A percentile compares a stretch with the other conserved stretches of the same genome.
Conservation (phyloP, 257 asterid genomes). For the Solanum chaucha region DNA sequence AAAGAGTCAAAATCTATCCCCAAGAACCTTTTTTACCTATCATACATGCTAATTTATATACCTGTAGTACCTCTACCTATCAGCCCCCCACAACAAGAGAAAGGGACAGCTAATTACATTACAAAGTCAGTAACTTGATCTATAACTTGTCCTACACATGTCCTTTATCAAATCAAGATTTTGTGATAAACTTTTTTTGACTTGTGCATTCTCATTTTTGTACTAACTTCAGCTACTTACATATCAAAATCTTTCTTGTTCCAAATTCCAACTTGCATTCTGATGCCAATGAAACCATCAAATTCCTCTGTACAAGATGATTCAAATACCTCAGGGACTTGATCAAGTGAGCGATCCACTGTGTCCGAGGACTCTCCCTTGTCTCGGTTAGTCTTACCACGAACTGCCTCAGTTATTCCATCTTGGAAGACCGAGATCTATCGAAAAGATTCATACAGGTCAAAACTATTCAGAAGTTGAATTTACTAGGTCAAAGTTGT, state of each 20-base stretch:
- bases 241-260: background rate
- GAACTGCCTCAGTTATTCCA: slow-evolving; percentile 60
- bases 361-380: slow-evolving; percentile 73
- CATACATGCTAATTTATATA: background rate
- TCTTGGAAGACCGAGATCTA: slow-evolving; percentile 87
- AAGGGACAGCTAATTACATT: background rate
- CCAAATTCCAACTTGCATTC: slow-evolving; percentile 3
- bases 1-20: background rate
- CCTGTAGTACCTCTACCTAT: background rate
- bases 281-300: slow-evolving; percentile 23
- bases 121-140: background rate
- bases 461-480: background rate
- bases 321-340: slow-evolving; percentile 66
- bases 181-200: background rate
- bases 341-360: slow-evolving; percentile 55
- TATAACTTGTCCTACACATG: background rate
- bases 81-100: background rate
- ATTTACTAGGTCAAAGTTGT: background rate
- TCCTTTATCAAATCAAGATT: background rate
- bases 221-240: background rate
- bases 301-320: slow-evolving; percentile 33
- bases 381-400: slow-evolving; percentile 80
- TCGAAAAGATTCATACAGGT: background rate
- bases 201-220: background rate
- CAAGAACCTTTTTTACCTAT: background rate